Conservation (phyloP, 2,329 filamentous ascomycete genomes). For the Peltaster fructicola region DNA sequence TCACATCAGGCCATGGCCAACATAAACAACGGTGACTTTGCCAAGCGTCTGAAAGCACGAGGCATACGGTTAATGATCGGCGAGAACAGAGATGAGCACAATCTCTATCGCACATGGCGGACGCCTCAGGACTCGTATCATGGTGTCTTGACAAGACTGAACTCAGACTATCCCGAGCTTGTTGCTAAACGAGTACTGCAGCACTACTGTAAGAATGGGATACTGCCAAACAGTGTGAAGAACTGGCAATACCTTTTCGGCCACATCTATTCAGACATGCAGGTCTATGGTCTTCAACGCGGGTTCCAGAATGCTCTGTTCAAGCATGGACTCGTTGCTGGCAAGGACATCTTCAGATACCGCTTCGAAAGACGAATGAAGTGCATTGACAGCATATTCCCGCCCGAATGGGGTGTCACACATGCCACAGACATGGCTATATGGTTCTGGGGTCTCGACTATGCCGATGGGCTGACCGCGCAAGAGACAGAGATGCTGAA, state of each 20-base stretch:
- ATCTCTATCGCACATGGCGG: constrained; percentile 33
- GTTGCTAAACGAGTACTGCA: constrained; percentile 27
- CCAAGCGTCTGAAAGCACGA: constrained; percentile 24
- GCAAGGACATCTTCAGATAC: constrained; percentile 32
- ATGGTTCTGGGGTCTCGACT: constrained; percentile 38
- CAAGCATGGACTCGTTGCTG: constrained; percentile 22
- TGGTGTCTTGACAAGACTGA: constrained; percentile 28
- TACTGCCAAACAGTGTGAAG: constrained; percentile 22
- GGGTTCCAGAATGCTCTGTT: constrained; percentile 32
- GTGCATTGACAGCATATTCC: constrained; percentile 26
- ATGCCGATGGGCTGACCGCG: constrained; percentile 19
- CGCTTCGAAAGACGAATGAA: constrained; percentile 36
- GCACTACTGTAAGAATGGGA: constrained; percentile 27
- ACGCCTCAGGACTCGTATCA: constrained; percentile 28
- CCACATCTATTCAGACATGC: constrained; percentile 37
- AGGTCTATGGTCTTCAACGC: constrained; percentile 35
- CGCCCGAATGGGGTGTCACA: constrained; percentile 34
- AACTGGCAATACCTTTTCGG: constrained; percentile 37
- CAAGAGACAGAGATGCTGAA: constrained; percentile 28
- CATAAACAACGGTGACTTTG: constrained; percentile 33
- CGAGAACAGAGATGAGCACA: constrained; percentile 37
- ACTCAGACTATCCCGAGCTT: constrained; percentile 33
- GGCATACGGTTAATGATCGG: constrained; percentile 34
- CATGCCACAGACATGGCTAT: constrained; percentile 36
- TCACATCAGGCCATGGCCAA: constrained; percentile 24